Percentiles rank a stretch among this genome's conserved stretches.
Evolutionary conservation across 1,284 basidiomycete species (phyloP).

Genomic region (Microbotryum lychnidis-dioicae): DNA sequence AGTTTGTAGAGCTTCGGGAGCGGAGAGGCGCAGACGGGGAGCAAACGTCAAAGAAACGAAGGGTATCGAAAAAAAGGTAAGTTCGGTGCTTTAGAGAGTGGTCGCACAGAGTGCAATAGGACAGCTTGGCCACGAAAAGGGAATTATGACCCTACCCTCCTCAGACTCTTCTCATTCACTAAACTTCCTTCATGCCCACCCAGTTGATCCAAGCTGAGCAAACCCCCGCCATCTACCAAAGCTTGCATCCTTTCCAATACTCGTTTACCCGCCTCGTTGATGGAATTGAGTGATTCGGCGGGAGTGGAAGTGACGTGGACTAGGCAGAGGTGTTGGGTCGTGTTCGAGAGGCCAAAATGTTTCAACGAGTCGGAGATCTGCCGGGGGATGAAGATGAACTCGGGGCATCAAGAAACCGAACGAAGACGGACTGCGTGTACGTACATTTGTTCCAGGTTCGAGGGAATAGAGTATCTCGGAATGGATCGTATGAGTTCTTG

Average conservation of each 20-base stretch:
- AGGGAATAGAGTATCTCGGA: conserved; percentile 77
- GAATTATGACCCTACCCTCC: conserved; percentile 51
- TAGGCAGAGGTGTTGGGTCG: conserved; percentile 59
- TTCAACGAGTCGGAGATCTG: conserved; percentile 79
- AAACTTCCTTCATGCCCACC: conserved; percentile 31
- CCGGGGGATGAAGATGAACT: too few species aligned
- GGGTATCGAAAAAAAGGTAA: background rate
- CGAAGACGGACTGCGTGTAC: conserved; percentile 17
- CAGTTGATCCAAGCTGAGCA: conserved; percentile 39
- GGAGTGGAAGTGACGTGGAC: conserved; percentile 51
- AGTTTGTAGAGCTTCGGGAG: conserved; percentile 63
- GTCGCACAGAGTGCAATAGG: too few species aligned
- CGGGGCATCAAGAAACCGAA: background rate
- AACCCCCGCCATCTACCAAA: conserved; percentile 52
- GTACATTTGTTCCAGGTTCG: conserved; percentile 73
- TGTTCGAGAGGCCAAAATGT: conserved; percentile 69
- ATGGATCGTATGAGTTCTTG: conserved; percentile 70
- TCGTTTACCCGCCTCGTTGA: conserved; percentile 19
- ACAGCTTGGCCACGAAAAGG: background rate
- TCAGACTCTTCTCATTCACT: conserved; percentile 47
- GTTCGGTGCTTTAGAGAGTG: background rate
- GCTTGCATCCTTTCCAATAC: conserved; percentile 50
- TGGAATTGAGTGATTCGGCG: conserved; percentile 35
- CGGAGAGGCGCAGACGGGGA: background rate
- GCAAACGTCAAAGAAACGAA: background rate